These are phyloP conservation scores for Heliamphora pulchella DNA, from an alignment of 179 eudicot species.

Conservation along the genomic window DNA sequence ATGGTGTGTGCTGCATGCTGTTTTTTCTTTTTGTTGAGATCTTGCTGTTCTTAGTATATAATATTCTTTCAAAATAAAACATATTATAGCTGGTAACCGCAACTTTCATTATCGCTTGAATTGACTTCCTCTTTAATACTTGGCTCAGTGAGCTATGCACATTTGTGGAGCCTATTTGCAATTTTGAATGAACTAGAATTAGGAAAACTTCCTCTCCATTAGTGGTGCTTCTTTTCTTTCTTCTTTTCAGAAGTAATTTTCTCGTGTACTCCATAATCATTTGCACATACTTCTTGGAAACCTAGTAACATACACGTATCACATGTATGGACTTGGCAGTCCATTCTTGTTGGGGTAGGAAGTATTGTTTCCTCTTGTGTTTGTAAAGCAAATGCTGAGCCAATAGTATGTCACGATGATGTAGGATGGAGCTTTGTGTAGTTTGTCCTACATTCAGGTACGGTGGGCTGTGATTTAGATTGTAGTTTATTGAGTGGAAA, in stretches of 20 bases:
- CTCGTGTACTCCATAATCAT: neutral
- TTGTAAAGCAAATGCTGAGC: neutral
- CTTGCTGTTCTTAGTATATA: neutral
- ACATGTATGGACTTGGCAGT: neutral
- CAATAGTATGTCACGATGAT: neutral
- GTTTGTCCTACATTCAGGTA: neutral
- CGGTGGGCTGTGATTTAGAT: neutral
- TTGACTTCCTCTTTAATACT: neutral
- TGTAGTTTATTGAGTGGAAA: neutral
- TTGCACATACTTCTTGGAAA: neutral
- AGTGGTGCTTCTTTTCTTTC: neutral
- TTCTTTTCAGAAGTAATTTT: neutral
- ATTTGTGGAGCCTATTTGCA: neutral
- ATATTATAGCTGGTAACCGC: neutral
- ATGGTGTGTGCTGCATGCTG: constrained; percentile 15
- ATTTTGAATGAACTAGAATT: neutral
- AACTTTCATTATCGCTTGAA: neutral
- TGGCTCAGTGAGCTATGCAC: neutral
- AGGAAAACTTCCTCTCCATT: neutral
- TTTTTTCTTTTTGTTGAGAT: neutral
- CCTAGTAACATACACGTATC: neutral
- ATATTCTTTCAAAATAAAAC: neutral
- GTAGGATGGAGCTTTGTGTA: neutral
- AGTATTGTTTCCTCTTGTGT: neutral
- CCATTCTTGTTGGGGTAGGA: neutral